Conservation (phyloP, 2,329 filamentous ascomycete species). For the Metarhizium brunneum region DNA sequence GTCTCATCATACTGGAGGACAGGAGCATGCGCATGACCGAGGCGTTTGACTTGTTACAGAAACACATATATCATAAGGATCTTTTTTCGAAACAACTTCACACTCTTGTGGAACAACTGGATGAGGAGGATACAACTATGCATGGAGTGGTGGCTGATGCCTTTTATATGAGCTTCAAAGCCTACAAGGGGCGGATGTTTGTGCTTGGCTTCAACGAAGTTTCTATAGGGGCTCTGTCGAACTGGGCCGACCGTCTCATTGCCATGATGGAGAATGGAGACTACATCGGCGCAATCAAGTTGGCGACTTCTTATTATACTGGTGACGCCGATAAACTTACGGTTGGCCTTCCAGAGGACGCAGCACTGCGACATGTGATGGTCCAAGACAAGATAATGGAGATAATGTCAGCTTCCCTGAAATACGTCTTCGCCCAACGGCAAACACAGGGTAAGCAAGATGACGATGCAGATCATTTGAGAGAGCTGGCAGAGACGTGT, state of each 20-base stretch:
- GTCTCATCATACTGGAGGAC: constrained; percentile 87
- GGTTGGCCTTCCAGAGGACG: constrained; percentile 83
- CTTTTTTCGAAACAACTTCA: constrained; percentile 84
- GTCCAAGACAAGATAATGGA: constrained; percentile 85
- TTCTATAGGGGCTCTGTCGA: constrained; percentile 83
- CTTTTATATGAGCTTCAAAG: constrained; percentile 94
- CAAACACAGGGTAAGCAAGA: constrained; percentile 33
- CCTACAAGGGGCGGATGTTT: constrained; percentile 91
- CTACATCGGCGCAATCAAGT: constrained; percentile 80
- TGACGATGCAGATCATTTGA: constrained; percentile 51
- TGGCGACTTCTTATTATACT: constrained; percentile 87
- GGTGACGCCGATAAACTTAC: constrained; percentile 91
- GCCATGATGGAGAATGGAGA: constrained; percentile 96
- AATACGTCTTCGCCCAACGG: constrained; percentile 71
- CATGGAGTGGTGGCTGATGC: constrained; percentile 95
- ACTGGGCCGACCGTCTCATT: constrained; percentile 91
- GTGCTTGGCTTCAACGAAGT: constrained; percentile 89
- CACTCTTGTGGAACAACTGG: constrained; percentile 74
- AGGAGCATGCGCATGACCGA: constrained; percentile 83
- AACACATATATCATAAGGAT: constrained; percentile 86
- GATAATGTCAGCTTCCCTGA: constrained; percentile 86
- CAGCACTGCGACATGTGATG: constrained; percentile 63
- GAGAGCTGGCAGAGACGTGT: constrained; percentile 71
- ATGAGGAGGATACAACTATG: constrained; percentile 81
- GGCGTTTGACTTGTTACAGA: constrained; percentile 82